Evolutionary conservation across 1,139 yeast species (phyloP), one percentile per base, ranked within the genome.

Genomic region (Suhomyces bokatorum): DNA sequence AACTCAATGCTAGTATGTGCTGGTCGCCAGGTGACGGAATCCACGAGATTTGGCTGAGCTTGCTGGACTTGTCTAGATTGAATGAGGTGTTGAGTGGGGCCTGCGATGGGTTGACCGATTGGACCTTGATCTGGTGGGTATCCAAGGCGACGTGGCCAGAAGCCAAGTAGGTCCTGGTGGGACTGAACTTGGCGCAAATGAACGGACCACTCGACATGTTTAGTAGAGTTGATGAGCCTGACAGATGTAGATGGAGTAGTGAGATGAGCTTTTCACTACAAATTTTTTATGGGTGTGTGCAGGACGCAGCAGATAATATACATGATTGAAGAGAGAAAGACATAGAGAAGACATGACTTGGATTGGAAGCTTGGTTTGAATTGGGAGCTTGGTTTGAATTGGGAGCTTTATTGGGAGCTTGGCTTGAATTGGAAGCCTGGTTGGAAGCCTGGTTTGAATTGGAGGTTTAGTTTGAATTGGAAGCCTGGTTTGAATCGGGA

Each of bases 101-200:
- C 39, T 67, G 71, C 8, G 75, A 60, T 26, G 66, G 53, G 44
- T 60, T 57, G 7, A 80, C 66, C 7, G 87, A 75, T 54, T 79
- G 84, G 3, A 87, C 87, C 51, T 84, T 77, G 39, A 90, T 68
- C 55, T 83, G 82, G 58, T 87, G 93, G 9, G 83, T 73, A 60
- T 89, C 96, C 50, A 90, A 73, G 3, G 90, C 85, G 34, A 83
- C 79, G 22, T 81, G 69, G 0, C 82, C 90, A 40, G 82, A 78
- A 15, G 95, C 95, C 55, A 83, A 75, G 56, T 75, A 75, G 37
- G 77, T 70, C 20, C 84, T 83, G 1, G 77, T 63, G 11, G 81
- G 73, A 64, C 83, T 87, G 60, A 80, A 83, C 41, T 59, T 59
- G 28, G 78, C 64, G 37, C 61, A 57, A 39, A 70, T 55, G 36